phyloP scores from a whole-genome alignment of 441 rosid genomes.

The Croton laevigatus region DNA sequence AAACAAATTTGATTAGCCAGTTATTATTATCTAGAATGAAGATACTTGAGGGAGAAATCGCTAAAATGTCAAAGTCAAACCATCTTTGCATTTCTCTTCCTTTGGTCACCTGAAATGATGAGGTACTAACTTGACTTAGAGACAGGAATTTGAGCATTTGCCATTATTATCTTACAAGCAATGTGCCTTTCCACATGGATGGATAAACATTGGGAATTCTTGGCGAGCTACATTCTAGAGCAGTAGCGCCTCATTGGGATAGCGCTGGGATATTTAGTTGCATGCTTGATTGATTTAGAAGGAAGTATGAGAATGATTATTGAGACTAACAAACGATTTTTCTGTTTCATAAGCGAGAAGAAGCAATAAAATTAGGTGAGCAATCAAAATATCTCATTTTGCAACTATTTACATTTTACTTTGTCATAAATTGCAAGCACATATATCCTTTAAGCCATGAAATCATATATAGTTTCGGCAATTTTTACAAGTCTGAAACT shows the following conservation, averaged over 20 bases:
- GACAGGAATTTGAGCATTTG: background rate
- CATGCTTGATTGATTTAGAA: background rate
- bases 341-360: background rate
- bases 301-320: background rate
- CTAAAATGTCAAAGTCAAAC: no score
- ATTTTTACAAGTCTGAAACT: background rate
- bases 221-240: background rate
- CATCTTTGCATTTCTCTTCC: background rate
- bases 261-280: background rate
- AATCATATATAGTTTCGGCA: background rate
- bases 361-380: background rate
- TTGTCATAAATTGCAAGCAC: background rate
- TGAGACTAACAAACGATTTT: background rate
- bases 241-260: background rate
- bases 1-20: no score
- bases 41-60: background rate
- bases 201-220: background rate
- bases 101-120: background rate
- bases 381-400: background rate
- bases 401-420: background rate
- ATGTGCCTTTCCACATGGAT: background rate
- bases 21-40: background rate
- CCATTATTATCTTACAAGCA: background rate
- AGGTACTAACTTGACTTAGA: no score
- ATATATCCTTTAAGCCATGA: background rate